Base-by-base conservation (phyloP, 768 basidiomycete species). In the Rhizopogon sp. region DNA sequence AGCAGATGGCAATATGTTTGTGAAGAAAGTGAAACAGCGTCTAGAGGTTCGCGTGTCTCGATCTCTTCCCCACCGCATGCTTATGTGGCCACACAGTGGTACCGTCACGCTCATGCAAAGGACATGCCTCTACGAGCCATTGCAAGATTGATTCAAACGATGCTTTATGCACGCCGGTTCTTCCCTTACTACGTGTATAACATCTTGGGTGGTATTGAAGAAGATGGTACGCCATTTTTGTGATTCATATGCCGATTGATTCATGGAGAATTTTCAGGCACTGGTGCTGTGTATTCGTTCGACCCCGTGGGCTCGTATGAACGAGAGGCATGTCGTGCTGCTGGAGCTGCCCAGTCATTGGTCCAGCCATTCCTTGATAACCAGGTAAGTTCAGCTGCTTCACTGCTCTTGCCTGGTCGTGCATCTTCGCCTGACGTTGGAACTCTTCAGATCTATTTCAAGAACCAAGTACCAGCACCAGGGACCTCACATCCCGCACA, bases 111-210 rank as follows among this genome's bases (percentile, higher is more conserved):
- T 9, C 96, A 99, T 72, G 82, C 92, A 58, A 97, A 97, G 72
- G 92, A 93, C 62, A 98, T 98, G 91, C 87, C 93, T n/a, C 80
- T 99, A 39, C 87, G 88, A 58, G 87, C 94, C 25, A 97, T 99
- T 67, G 97, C 97, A n/a, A 85, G 97, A 56, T 80, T 99, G 64
- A 95, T 99, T 55, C 96, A 98, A 71, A 97, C 95, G 16, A 96
- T 98, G 92, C 81, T 99, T 28, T 99, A 99, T 70, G 88, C 81
- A 40, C 88, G 89, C 59, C 87, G 96, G 51, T 96, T 97, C 78
- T 99, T 99, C 84, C 97, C 97, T 1, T 98, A 90, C 79, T 99
- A 96, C 72, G 89, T 96, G 33, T 95, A 92, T 78, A 95, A 95
- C 72, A 93, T 98, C 66, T 84, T 98, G 35, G 92, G 93, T 50